Conservation (phyloP, 352 stramenopile genomes). For the Globisporangium nagaii region DNA sequence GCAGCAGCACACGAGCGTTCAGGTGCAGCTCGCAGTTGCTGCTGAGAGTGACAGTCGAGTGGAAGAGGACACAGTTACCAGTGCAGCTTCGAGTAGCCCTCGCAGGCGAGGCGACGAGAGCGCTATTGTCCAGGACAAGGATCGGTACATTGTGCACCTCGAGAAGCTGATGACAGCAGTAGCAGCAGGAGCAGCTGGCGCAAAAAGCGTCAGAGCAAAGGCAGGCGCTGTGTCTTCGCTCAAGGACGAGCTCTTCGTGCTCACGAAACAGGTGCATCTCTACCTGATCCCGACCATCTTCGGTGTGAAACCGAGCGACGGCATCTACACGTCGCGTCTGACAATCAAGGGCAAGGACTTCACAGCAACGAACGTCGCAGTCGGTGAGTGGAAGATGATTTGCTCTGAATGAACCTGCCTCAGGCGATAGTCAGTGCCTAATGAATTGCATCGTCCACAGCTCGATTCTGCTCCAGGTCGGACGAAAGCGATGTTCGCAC, state of each 20-base stretch:
- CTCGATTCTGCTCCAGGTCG: slow-evolving; percentile 32
- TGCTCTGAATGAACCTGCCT: neutral
- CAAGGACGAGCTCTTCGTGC: neutral
- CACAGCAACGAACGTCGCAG: slow-evolving; percentile 36
- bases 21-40: neutral
- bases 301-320: slow-evolving; percentile 39
- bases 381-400: slow-evolving; percentile 25
- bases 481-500: slow-evolving; percentile 29
- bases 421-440: neutral
- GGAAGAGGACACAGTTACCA: neutral
- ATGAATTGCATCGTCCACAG: slow-evolving; percentile 8
- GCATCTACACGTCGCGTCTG: slow-evolving; percentile 55
- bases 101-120: slow-evolving; percentile 1
- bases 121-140: slow-evolving; percentile 5
- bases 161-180: neutral
- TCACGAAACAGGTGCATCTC: slow-evolving; percentile 32
- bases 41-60: slow-evolving; percentile 4
- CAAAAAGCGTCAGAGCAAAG: neutral
- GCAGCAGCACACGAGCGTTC: slow-evolving; percentile 16
- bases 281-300: slow-evolving; percentile 43
- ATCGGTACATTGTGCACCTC: slow-evolving; percentile 10
- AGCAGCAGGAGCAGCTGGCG: neutral
- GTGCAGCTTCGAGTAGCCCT: neutral
- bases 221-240: neutral
- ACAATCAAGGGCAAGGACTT: slow-evolving; percentile 52